phyloP scores from a whole-genome alignment of 805 yeast species.

The Maudiozyma saulgeensis region DNA sequence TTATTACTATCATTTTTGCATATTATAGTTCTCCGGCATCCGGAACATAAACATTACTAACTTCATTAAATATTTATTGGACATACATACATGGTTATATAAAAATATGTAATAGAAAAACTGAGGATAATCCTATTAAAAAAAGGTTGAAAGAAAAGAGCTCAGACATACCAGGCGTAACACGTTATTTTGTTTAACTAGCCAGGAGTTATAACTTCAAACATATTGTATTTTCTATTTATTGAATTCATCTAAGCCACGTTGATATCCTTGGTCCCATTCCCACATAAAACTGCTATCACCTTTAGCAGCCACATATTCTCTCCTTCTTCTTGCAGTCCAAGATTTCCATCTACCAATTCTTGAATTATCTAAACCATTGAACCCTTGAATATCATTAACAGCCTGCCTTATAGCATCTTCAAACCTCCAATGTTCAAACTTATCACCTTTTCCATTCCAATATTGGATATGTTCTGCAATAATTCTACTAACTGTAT shows the following conservation, averaged over 20 bases:
- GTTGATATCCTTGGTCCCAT: slow-evolving; percentile 78
- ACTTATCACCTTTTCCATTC: slow-evolving; percentile 52
- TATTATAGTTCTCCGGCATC: too few relatives aligned
- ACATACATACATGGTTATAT: too few relatives aligned
- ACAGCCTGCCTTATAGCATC: slow-evolving; percentile 75
- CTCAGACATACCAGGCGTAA: too few relatives aligned
- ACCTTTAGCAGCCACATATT: slow-evolving; percentile 53
- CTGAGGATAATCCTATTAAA: too few relatives aligned
- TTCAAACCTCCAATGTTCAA: slow-evolving; percentile 72
- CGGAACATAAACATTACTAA: too few relatives aligned
- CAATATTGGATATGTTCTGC: slow-evolving; percentile 56
- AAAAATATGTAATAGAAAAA: too few relatives aligned
- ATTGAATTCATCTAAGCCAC: slow-evolving; percentile 38
- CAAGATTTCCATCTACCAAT: slow-evolving; percentile 70
- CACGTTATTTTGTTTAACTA: too few relatives aligned
- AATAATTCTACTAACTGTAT: slow-evolving; percentile 22
- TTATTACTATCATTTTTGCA: too few relatives aligned
- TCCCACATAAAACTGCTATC: slow-evolving; percentile 62
- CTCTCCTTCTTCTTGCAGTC: slow-evolving; percentile 50
- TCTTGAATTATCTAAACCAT: slow-evolving; percentile 54
- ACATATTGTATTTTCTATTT: neutral
- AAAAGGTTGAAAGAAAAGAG: too few relatives aligned
- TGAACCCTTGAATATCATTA: slow-evolving; percentile 62
- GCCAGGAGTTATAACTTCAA: too few relatives aligned
- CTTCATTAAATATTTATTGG: too few relatives aligned